Conservation (phyloP, 1,284 basidiomycete genomes). For the Ustilago cynodontis region DNA sequence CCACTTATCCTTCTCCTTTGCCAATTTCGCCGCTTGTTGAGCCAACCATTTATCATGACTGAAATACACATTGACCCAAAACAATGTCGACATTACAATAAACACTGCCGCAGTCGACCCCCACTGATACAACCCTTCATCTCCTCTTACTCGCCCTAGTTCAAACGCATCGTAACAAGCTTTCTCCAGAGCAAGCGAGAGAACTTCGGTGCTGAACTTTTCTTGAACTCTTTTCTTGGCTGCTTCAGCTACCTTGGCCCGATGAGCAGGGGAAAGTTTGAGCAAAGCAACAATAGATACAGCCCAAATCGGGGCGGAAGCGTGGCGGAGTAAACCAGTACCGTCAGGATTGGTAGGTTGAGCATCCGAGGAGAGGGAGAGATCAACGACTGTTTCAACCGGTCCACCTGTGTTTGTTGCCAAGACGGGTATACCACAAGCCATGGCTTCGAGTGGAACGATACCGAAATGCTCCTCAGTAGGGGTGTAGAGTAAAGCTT, state of each 20-base stretch:
- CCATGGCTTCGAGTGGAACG: constrained; percentile 94
- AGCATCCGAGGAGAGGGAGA: constrained; percentile 57
- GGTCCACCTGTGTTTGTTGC: constrained; percentile 92
- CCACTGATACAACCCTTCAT: constrained; percentile 60
- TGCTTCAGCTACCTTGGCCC: constrained; percentile 10
- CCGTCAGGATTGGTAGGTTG: constrained; percentile 36
- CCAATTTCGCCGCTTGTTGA: constrained; percentile 37
- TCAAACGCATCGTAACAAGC: constrained; percentile 48
- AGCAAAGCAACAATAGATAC: constrained; percentile 44
- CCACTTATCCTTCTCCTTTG: constrained; percentile 42
- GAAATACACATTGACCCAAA: constrained; percentile 48
- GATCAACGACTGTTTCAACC: constrained; percentile 84
- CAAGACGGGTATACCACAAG: constrained; percentile 87
- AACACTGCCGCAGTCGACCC: constrained; percentile 33
- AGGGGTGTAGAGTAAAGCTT: constrained; percentile 86
- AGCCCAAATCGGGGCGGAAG: constrained; percentile 50
- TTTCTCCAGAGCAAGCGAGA: constrained; percentile 45
- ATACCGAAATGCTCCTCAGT: constrained; percentile 97
- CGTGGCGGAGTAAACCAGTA: constrained; percentile 54
- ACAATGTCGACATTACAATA: constrained; percentile 42
- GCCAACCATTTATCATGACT: constrained; percentile 48
- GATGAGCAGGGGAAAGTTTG: constrained; percentile 16
- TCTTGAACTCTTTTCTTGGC: constrained; percentile 34
- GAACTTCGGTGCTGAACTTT: constrained; percentile 47
- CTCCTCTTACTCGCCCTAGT: constrained; percentile 41